Evolutionary conservation across 768 basidiomycete genomes (phyloP).

Genomic region (Mycena galopus): DNA sequence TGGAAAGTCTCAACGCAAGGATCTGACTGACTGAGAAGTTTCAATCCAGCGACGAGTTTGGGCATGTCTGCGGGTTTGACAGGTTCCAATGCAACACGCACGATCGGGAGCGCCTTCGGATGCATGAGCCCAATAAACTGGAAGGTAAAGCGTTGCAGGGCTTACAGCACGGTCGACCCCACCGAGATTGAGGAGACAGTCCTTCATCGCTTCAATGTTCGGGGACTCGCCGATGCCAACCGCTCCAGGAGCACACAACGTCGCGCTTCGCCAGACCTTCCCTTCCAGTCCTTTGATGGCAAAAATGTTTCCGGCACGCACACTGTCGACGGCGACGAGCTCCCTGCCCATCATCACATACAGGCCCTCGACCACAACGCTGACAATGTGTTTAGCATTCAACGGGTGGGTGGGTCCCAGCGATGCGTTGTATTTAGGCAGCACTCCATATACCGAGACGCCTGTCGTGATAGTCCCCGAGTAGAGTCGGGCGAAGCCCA

Average conservation of each 20-base stretch:
- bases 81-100: conserved; percentile 95
- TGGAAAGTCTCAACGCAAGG: conserved; percentile 98
- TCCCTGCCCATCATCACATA: conserved; percentile 99
- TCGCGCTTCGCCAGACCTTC: conserved; percentile 91
- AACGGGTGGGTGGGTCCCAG: conserved; percentile 73
- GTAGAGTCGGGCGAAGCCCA: conserved; percentile 96
- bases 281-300: conserved; percentile 92
- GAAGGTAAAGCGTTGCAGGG: conserved; percentile 27
- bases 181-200: conserved; percentile 85
- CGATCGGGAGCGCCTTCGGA: conserved; percentile 85
- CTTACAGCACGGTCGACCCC: conserved; percentile 74
- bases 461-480: conserved; percentile 85
- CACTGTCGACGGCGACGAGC: conserved; percentile 84
- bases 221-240: conserved; percentile 52
- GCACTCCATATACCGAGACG: conserved; percentile 74
- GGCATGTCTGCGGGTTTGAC: conserved; percentile 86
- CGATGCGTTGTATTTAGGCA: conserved; percentile 87
- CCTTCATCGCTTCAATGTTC: conserved; percentile 51
- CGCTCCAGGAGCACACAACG: conserved; percentile 79
- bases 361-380: conserved; percentile 76
- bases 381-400: conserved; percentile 75
- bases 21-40: conserved; percentile 92
- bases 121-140: neutral
- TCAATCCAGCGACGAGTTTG: conserved; percentile 88
- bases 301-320: conserved; percentile 94